Evolutionary conservation across 441 rosid species (phyloP), one percentile per base, ranked within the genome.

Genomic region (Rhodomyrtus psidioides): DNA sequence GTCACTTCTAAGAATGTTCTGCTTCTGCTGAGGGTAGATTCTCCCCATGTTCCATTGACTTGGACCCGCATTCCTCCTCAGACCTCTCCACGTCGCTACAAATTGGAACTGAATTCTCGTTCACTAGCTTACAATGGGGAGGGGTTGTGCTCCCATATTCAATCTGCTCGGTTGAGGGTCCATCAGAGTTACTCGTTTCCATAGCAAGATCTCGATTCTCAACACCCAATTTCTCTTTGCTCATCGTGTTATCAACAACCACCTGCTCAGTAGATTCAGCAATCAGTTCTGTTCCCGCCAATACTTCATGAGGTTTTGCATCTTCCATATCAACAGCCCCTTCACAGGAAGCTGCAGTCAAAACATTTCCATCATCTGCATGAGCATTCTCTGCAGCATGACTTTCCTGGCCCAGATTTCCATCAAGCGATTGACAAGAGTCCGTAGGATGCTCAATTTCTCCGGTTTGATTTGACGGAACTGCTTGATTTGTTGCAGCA

Each of bases 401-500:
- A 70, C 79, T 70, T 39, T 21, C 79, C 79, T 39, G 49, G 79
- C 49, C 49, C 49, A 70, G 49, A 39, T 70, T 70, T 39, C 49
- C 79, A 70, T 70, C 79, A 70, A 70, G 42, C 16, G 26, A 39
- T 39, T 21, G 79, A 70, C 15, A 44, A 24, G 51, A 70, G 79
- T 34, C 49, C 49, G 3, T 21, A 70, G 79, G 79, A 70, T 70
- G 49, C n/a, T 70, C 49, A 21, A 70, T 70, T 70, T 70, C 51
- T 70, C 21, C 79, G 21, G 79, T 70, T 70, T 39, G 79, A 57
- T 74, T 85, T 86, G 84, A 91, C 57, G 59, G 60, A 74, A 87
- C 85, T 60, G 86, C 84, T 88, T 87, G 82, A 54, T 88, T 87
- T n/a, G 86, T 85, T 21, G 91, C 84, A 56, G 87, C 83, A 84